phyloP scores from a whole-genome alignment of 169 alveolate genomes.

The Plasmodium berghei region DNA sequence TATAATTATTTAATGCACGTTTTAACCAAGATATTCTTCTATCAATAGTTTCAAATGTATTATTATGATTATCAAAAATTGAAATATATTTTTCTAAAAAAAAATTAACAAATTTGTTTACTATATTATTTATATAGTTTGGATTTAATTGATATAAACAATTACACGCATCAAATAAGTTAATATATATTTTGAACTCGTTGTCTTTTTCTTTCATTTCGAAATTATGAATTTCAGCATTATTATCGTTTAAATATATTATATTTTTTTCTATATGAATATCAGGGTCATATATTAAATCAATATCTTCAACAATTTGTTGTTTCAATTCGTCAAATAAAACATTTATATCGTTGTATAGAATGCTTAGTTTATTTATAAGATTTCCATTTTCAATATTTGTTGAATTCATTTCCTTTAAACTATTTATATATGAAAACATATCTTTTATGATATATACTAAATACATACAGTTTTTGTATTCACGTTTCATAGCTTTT shows the following conservation, averaged over 20 bases:
- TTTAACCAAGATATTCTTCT: conserved; percentile 73
- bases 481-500: conserved; percentile 66
- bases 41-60: conserved; percentile 68
- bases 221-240: not conserved
- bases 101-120: conserved; percentile 53
- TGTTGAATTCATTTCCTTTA: not conserved
- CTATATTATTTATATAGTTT: conserved; percentile 2
- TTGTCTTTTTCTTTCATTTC: not conserved
- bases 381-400: too few relatives aligned
- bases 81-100: conserved; percentile 53
- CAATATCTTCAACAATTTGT: conserved; percentile 64
- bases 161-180: conserved; percentile 69
- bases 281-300: conserved; percentile 62
- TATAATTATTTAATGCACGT: conserved; percentile 58
- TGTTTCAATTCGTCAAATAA: conserved; percentile 56
- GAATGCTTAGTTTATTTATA: not conserved
- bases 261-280: conserved; percentile 57
- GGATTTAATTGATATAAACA: conserved; percentile 50
- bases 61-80: conserved; percentile 50
- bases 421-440: conserved; percentile 29
- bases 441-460: conserved; percentile 47
- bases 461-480: conserved; percentile 34
- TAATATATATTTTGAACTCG: not conserved
- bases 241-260: conserved; percentile 8
- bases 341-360: conserved; percentile 25